phyloP scores from a whole-genome alignment of 495 filamentous ascomycete species.

The Hypoxylon fragiforme region DNA sequence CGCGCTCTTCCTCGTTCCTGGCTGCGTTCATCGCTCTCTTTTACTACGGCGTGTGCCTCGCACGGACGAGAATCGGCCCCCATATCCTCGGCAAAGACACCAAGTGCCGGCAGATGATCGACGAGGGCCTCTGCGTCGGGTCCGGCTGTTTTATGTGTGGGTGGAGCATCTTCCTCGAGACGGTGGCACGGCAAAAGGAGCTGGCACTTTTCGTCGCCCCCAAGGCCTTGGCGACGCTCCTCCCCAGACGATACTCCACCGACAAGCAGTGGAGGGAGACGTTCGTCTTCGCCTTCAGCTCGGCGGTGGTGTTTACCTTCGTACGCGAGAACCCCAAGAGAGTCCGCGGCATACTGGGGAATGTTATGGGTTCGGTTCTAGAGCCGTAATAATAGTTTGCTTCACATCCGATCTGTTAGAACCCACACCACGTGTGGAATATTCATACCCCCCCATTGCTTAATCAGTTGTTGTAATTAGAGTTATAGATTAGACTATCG shows the following conservation, averaged over 20 bases:
- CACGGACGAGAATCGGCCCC: slow-evolving; percentile 79
- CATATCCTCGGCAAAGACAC: slow-evolving; percentile 58
- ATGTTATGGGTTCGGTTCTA: slow-evolving; percentile 61
- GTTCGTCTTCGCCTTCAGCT: slow-evolving; percentile 70
- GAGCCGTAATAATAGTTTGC: slow-evolving; percentile 17
- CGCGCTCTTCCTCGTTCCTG: slow-evolving; percentile 80
- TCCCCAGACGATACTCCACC: slow-evolving; percentile 71
- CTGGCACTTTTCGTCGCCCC: slow-evolving; percentile 85
- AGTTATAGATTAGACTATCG: too few species aligned
- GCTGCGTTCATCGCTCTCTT: slow-evolving; percentile 80
- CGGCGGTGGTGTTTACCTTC: slow-evolving; percentile 74
- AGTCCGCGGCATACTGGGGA: slow-evolving; percentile 77
- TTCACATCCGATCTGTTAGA: neutral
- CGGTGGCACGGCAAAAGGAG: slow-evolving; percentile 69
- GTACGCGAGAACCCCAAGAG: slow-evolving; percentile 64
- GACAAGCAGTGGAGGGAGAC: slow-evolving; percentile 78
- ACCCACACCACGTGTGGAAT: too few species aligned
- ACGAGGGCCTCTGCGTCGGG: slow-evolving; percentile 71
- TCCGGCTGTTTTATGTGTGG: slow-evolving; percentile 80
- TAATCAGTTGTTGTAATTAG: neutral
- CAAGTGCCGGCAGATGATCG: slow-evolving; percentile 46
- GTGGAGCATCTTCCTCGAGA: slow-evolving; percentile 81
- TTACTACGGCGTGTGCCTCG: slow-evolving; percentile 87
- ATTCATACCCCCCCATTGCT: neutral
- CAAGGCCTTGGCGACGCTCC: slow-evolving; percentile 72